Percentiles rank a stretch among this genome's conserved stretches.
These are phyloP conservation scores for Sarocladium brachiariae DNA, from an alignment of 2,329 filamentous ascomycete species.

Conservation along the genomic window DNA sequence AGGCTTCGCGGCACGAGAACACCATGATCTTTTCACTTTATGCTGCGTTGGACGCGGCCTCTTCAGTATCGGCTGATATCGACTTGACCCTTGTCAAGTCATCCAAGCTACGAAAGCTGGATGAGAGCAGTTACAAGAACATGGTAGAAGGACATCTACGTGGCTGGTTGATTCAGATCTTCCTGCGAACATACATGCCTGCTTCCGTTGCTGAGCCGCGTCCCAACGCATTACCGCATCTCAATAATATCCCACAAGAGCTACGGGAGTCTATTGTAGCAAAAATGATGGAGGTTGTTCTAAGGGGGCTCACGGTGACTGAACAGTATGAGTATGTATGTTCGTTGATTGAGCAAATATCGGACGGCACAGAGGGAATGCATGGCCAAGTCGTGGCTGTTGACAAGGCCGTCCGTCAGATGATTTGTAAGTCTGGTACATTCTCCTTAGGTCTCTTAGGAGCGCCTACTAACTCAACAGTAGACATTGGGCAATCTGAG, in stretches of 20 bases:
- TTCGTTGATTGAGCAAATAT: not conserved
- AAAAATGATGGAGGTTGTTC: constrained; percentile 24
- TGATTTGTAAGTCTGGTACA: not conserved
- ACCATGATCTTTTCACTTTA: constrained; percentile 20
- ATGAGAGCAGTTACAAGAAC: constrained; percentile 25
- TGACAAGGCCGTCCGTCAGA: constrained; percentile 29
- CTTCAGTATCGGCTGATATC: constrained; percentile 13
- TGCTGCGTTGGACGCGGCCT: constrained; percentile 26
- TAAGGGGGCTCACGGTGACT: constrained; percentile 16
- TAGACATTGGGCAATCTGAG: not conserved
- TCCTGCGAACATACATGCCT: constrained; percentile 32
- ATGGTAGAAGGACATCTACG: constrained; percentile 29
- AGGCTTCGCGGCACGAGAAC: constrained; percentile 13
- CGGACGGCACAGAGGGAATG: not conserved
- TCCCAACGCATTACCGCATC: constrained; percentile 25
- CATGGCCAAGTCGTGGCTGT: constrained; percentile 38
- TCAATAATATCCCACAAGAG: constrained; percentile 21
- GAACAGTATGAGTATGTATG: not conserved
- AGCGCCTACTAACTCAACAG: not conserved
- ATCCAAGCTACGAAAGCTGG: constrained; percentile 23
- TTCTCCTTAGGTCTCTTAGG: not conserved
- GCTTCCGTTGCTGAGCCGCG: constrained; percentile 23
- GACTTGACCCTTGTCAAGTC: constrained; percentile 19
- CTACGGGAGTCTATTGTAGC: constrained; percentile 25
- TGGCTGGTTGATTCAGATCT: constrained; percentile 40